Conservation (phyloP, 78 protist genomes). For the Guillardia theta region DNA sequence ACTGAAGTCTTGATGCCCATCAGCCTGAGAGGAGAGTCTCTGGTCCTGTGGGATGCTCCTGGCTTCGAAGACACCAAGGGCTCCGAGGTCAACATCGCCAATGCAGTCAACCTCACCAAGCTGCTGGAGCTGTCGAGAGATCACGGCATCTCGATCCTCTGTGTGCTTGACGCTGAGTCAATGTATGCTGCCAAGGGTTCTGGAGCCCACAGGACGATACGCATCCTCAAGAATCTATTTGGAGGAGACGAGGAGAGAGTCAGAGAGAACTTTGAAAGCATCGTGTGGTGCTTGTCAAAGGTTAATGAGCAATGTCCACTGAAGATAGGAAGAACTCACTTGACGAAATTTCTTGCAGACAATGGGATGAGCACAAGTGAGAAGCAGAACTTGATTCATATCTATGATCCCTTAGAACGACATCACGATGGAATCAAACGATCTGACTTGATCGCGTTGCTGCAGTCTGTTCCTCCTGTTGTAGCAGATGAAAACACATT, state of each 20-base stretch:
- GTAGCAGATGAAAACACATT: neutral
- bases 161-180: neutral
- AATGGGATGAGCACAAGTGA: neutral
- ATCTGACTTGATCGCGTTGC: neutral
- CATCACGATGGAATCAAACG: neutral
- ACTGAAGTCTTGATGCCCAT: neutral
- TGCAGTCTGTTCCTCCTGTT: neutral
- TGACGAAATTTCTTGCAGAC: neutral
- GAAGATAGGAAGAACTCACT: no score
- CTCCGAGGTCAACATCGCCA: neutral
- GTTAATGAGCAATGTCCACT: no score
- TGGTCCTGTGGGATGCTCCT: neutral
- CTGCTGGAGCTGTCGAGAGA: neutral
- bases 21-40: no score
- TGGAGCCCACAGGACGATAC: neutral
- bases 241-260: no score
- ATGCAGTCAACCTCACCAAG: neutral
- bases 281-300: neutral
- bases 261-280: neutral
- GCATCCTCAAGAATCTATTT: neutral
- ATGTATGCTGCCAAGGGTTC: neutral
- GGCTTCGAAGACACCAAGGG: neutral
- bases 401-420: neutral
- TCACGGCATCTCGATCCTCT: neutral
- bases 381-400: neutral